These are phyloP conservation scores for Solanum dulcamara DNA, from an alignment of 257 asterid genomes.

Conservation along the genomic window DNA sequence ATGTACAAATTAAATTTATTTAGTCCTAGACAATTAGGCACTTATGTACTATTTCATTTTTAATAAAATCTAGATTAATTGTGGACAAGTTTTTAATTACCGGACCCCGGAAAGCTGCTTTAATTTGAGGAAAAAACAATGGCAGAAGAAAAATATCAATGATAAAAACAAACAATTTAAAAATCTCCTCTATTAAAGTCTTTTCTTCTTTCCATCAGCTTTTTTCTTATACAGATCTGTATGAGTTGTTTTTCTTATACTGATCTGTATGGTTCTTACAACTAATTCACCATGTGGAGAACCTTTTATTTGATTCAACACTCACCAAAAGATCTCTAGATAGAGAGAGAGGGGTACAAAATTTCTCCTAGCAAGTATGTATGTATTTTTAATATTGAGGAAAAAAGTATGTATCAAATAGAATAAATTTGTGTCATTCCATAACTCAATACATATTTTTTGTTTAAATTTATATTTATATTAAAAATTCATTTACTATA, in stretches of 20 bases:
- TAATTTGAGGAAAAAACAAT: neutral
- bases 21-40: neutral
- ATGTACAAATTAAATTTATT: neutral
- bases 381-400: too few relatives aligned
- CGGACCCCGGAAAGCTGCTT: neutral
- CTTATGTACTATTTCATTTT: neutral
- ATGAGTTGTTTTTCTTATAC: neutral
- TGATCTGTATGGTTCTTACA: neutral
- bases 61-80: neutral
- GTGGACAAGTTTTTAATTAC: neutral
- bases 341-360: too few relatives aligned
- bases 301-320: neutral
- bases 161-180: neutral
- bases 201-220: neutral
- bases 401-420: too few relatives aligned
- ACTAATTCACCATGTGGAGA: neutral
- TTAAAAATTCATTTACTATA: too few relatives aligned
- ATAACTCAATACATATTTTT: neutral
- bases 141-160: neutral
- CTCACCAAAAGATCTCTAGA: too few relatives aligned
- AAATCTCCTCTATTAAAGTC: neutral
- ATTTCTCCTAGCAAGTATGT: too few relatives aligned
- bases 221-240: neutral
- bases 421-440: neutral
- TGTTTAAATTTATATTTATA: too few relatives aligned